These are phyloP conservation scores for Pythium diclinum DNA, from an alignment of 352 stramenopile genomes.

Conservation along the genomic window DNA sequence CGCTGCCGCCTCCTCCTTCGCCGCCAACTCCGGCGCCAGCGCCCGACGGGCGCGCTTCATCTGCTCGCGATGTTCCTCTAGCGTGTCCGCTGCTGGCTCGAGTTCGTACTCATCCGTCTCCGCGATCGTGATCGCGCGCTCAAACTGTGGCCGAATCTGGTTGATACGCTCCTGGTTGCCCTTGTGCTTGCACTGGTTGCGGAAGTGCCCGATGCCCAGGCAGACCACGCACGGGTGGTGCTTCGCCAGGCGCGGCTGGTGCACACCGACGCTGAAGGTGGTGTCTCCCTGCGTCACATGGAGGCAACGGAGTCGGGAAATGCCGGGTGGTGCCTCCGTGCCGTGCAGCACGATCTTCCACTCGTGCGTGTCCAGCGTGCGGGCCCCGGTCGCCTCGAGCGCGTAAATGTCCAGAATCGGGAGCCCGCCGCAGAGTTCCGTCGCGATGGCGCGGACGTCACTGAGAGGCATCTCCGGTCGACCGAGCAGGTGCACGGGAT, in stretches of 20 bases:
- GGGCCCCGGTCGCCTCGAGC: constrained; percentile 6
- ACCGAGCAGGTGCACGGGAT: constrained; percentile 4
- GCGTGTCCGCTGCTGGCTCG: too few relatives aligned
- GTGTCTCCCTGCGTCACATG: background rate
- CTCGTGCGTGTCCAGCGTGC: constrained; percentile 8
- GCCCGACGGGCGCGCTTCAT: too few relatives aligned
- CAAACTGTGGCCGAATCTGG: too few relatives aligned
- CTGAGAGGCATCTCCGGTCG: background rate
- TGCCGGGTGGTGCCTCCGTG: background rate
- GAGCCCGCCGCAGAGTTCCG: background rate
- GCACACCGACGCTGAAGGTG: background rate
- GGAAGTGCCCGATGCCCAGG: background rate
- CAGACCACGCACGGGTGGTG: background rate
- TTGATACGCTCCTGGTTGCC: background rate
- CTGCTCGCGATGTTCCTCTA: too few relatives aligned
- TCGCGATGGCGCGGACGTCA: background rate
- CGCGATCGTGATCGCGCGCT: too few relatives aligned
- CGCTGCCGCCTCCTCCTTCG: too few relatives aligned
- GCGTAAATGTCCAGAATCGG: constrained; percentile 12
- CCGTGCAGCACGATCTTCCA: constrained; percentile 14
- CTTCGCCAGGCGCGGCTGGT: background rate
- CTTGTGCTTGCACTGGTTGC: background rate
- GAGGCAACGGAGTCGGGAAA: background rate
- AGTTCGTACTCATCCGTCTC: too few relatives aligned
- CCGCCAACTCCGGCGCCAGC: too few relatives aligned